Evolutionary conservation across 2,329 filamentous ascomycete species (phyloP), one percentile per base, ranked within the genome.

Genomic region (Ophiostoma piceae): DNA sequence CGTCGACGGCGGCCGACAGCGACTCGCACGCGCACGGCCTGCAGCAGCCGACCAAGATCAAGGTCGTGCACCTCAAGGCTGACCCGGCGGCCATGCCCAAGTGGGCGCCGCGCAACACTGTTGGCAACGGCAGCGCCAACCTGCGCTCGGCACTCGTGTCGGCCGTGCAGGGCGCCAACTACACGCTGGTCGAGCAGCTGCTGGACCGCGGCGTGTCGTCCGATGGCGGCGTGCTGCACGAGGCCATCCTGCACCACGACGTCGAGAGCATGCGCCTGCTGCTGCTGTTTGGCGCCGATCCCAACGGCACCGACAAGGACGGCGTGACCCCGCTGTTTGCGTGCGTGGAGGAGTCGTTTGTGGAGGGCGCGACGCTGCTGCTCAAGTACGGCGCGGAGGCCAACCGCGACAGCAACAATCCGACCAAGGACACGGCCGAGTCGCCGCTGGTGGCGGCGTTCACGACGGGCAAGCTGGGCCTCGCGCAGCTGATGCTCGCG

Each of bases 351-450:
- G 82, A 81, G 71, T 82, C 81, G 0, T 87, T 85, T 75, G 76
- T 85, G 57, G 84, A 85, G 29, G 87, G 83, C 2, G 86, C 87
- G 0, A 84, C 84, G 39, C 79, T 85, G 67, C 82, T 91, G 4
- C 81, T 89, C 73, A 88, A 89, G 77, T 90, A 90, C 72, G 87
- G 87, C 12, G 86, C 85, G 19, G 85, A 86, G 75, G 83, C 83
- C 11, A 87, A 87, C 74, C 79, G 85, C 65, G 77, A 67, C 14
- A 79, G 81, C 1, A 79, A 81, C 1, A 83, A 85, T 0, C 77
- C 81, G 0, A 82, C 84, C 11, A 68, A 71, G 67, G 72, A 71
- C 67, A 47, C 41, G 9, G 77, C 81, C 3, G 86, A 89, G 72
- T 84, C 85, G 1, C 84, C 88, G 0, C 79, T 90, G 41, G 80